phyloP scores from a whole-genome alignment of 441 rosid species.

The Erodium texanum region DNA sequence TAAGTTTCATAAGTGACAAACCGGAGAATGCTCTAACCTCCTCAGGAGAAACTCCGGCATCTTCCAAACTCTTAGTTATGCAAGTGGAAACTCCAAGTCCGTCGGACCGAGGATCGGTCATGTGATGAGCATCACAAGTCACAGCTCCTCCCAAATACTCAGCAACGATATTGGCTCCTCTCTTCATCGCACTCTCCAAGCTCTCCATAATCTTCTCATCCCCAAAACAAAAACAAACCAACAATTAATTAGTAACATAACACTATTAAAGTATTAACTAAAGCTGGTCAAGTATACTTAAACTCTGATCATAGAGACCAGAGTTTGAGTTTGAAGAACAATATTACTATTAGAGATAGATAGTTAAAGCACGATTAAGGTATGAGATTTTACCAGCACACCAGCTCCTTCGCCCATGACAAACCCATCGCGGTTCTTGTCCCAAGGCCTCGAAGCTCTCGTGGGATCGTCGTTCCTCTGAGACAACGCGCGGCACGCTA shows the following conservation, averaged over 20 bases:
- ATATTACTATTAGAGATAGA: no score
- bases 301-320: no score
- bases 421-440: constrained; percentile 56
- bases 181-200: constrained; percentile 60
- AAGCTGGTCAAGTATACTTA: no score
- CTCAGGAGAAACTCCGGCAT: constrained; percentile 57
- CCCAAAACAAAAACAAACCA: not conserved
- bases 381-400: constrained; percentile 35
- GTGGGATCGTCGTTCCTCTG: constrained; percentile 49
- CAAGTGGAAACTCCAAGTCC: constrained; percentile 65
- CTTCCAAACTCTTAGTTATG: constrained; percentile 46
- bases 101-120: constrained; percentile 57
- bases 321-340: no score
- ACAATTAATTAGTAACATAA: no score
- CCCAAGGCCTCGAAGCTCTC: constrained; percentile 66
- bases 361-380: no score
- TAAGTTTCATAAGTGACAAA: not conserved
- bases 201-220: constrained; percentile 51
- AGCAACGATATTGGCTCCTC: constrained; percentile 57
- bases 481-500: constrained; percentile 53
- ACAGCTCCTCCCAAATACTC: constrained; percentile 58
- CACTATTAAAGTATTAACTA: no score
- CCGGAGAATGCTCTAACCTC: constrained; percentile 26
- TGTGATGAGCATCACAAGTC: constrained; percentile 66
- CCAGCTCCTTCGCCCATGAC: constrained; percentile 72